Evolutionary conservation across 176 grass and related monocot genomes (phyloP).

Genomic region (Eremochloa ophiuroides): DNA sequence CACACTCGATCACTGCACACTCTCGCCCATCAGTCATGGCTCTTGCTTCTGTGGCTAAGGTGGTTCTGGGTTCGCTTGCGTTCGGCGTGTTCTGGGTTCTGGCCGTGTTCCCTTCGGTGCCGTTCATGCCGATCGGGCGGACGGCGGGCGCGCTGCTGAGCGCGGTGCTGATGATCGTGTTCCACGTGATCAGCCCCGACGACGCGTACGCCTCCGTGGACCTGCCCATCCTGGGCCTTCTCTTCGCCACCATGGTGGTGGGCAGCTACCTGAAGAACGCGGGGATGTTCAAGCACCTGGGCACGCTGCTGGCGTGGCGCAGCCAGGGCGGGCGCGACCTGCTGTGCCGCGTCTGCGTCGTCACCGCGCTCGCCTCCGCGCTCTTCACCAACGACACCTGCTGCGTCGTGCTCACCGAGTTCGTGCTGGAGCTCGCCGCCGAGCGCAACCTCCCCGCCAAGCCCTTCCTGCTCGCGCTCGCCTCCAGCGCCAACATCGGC

Average conservation of each 20-base stretch:
- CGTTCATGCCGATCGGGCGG: conserved; percentile 84
- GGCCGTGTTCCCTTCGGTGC: conserved; percentile 93
- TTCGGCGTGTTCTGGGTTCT: conserved; percentile 91
- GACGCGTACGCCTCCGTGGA: conserved; percentile 79
- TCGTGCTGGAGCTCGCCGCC: conserved; percentile 78
- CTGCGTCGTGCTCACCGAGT: conserved; percentile 97
- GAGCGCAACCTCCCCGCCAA: conserved; percentile 85
- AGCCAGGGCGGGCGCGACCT: conserved; percentile 84
- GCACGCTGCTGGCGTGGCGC: conserved; percentile 59
- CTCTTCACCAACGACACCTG: conserved; percentile 98
- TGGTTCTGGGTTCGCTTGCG: conserved; percentile 56
- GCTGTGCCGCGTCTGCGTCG: conserved; percentile 81
- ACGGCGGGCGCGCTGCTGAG: conserved; percentile 76
- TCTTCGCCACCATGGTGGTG: conserved; percentile 94
- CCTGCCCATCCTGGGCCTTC: conserved; percentile 89
- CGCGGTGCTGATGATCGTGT: conserved; percentile 82
- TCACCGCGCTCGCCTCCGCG: conserved; percentile 67
- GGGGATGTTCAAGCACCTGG: conserved; percentile 86
- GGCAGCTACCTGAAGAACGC: conserved; percentile 82
- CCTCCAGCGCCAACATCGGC: conserved; percentile 92
- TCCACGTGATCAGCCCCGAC: conserved; percentile 67
- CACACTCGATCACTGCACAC: not conserved
- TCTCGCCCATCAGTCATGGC: conserved; percentile 17
- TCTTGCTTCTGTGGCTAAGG: conserved; percentile 34
- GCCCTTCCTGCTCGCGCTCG: conserved; percentile 81